These are phyloP conservation scores for Symbiodinium pilosum DNA, from an alignment of 73 alveolate species.

Conservation along the genomic window DNA sequence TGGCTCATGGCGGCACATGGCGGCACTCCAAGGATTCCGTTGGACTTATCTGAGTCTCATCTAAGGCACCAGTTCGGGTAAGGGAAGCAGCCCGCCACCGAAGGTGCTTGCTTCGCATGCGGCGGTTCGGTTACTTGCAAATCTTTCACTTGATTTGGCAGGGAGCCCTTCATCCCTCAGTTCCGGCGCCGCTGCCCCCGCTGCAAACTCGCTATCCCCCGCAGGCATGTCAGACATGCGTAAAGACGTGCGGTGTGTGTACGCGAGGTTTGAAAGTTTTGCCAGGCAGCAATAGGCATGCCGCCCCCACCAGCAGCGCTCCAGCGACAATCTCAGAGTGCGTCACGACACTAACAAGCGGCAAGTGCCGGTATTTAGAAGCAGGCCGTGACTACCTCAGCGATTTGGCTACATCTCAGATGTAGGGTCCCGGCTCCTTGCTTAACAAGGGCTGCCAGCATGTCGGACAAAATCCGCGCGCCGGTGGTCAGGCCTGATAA, in stretches of 20 bases:
- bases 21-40: background rate
- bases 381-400: no score
- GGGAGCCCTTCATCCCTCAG: constrained; percentile 90
- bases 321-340: background rate
- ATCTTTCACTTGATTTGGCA: no score
- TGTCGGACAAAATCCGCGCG: background rate
- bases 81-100: constrained; percentile 64
- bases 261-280: no score
- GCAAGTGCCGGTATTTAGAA: no score
- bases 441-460: background rate
- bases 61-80: constrained; percentile 24
- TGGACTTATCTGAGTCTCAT: background rate
- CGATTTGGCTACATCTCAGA: no score
- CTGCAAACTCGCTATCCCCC: constrained; percentile 86
- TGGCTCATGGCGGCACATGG: no score
- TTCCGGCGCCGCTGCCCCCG: constrained; percentile 85
- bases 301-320: constrained; percentile 28
- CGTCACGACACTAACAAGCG: no score
- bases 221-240: background rate
- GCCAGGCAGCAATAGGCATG: constrained; percentile 25
- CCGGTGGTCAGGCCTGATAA: background rate
- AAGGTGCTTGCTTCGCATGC: constrained; percentile 12
- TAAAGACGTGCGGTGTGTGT: no score
- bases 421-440: no score
- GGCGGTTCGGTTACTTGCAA: no score